Evolutionary conservation across 495 filamentous ascomycete genomes (phyloP), one percentile per base, ranked within the genome.

Genomic region (Elasticomyces elasticus): DNA sequence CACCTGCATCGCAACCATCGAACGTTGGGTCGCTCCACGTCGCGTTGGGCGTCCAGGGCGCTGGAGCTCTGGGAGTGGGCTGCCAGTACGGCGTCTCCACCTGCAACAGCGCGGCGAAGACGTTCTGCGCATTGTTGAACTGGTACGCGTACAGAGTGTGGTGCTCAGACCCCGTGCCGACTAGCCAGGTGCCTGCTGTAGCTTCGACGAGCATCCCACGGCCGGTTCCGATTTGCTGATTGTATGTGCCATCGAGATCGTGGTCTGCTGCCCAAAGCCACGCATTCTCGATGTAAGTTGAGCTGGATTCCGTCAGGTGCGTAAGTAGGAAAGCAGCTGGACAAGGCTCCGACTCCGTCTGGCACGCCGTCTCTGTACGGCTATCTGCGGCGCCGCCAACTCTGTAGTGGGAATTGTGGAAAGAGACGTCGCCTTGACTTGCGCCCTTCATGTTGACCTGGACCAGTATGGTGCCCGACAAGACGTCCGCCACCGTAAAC

Each of bases 241-340:
- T 63, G 19, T 55, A 59, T 0, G 69, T 61, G 58, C 77, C 45
- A 24, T 49, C 45, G 12, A 49, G 25, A 25, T 49, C 45, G 64
- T 88, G 85, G 59, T 88, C 85, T 1, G 83, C 81, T 0, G 76
- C 78, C 83, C 83, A 87, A 6, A 85, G 57, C 84, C 82, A 87
- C 33, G 71, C 70, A 62, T 87, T 87, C 69, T 87, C 83, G 61
- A 81, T 51, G 62, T 85, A 85, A 25, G 83, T 84, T 84, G 17
- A 83, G 55, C 82, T 82, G 84, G 31, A 71, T 12, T 58, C 65
- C 0, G 85, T 81, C 41, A 89, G 69, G 65, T 87, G 81, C 74
- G 87, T 75, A 35, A 73, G 71, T 70, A 86, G 75, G 62, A 80
- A 86, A 2, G 77, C 85, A 0, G 61, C 17, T 65, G 25, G 54